Base-by-base conservation (phyloP, 1,284 basidiomycete genomes). In the Pterulicium gracile region DNA sequence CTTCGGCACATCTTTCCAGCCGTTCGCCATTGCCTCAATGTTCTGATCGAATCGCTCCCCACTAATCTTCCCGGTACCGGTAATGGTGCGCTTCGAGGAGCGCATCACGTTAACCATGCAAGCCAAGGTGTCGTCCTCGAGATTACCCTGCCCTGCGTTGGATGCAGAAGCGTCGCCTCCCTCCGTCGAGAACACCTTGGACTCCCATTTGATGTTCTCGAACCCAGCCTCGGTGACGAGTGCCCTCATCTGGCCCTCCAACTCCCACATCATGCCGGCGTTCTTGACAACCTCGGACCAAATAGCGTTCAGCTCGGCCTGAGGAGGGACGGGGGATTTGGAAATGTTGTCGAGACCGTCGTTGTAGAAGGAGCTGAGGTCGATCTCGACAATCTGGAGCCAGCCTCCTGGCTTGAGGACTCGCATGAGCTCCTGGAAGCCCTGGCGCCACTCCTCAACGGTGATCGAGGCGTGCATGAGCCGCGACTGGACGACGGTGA, bases 311-410 rank as follows among this genome's bases (percentile, higher is more conserved):
- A 39, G 36, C 15, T 39, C 36, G 15, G 36, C 36, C 36, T 39
- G 36, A 5, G 36, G n/a, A 17, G 36, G 36, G 7, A 39, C 36
- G 15, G 15, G 7, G 19, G 36, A 39, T 13, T 5, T 39, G 15
- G 5, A 17, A 17, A 39, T 39, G 7, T 7, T 10, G 5, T 39
- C 36, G 36, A 39, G 7, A 39, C 36, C 36, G 7, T 39, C 36
- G 36, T 39, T 39, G 36, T 39, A 39, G 36, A 39, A 39, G 36
- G 36, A 39, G 36, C 36, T 39, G 7, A 39, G 36, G 15, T 39
- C 36, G 15, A 39, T 39, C 15, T 39, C 36, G 36, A 39, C 36
- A 18, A 39, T 5, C 36, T 39, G 36, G 15, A 39, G 36, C 36
- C 36, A 39, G 36, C 36, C 36, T 39, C 36, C 36, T 7, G 36